A percentile compares a stretch with the other conserved stretches of the same genome.
Evolutionary conservation across 208 protist genomes (phyloP).

Genomic region (Plasmodiophora brassicae): DNA sequence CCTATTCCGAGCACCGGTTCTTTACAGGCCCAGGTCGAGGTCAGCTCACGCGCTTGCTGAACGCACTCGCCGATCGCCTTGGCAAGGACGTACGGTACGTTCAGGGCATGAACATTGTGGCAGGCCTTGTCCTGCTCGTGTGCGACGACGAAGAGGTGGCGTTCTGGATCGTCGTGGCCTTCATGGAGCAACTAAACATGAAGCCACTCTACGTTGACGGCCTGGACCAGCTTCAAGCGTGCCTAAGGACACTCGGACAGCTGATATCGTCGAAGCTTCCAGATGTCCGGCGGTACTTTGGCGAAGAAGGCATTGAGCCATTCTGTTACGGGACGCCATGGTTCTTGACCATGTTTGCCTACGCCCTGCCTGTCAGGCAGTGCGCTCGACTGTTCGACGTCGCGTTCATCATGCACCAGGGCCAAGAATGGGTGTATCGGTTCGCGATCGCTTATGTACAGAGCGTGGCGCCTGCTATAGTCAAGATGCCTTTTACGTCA

Average conservation of each 20-base stretch:
- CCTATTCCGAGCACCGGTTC: neutral
- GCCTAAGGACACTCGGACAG: neutral
- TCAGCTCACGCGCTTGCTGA: neutral
- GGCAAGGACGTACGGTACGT: slow-evolving; percentile 59
- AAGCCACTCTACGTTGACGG: neutral
- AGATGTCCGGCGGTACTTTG: neutral
- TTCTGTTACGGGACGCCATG: slow-evolving; percentile 23
- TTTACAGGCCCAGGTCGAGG: neutral
- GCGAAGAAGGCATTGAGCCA: neutral
- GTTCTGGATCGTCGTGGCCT: slow-evolving; percentile 58
- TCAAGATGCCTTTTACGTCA: neutral
- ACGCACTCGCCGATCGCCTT: neutral
- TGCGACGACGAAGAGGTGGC: slow-evolving; percentile 59
- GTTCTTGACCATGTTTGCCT: slow-evolving; percentile 13
- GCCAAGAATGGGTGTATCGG: neutral
- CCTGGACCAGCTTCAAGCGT: neutral
- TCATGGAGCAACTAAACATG: slow-evolving; percentile 41
- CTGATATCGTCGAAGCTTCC: neutral
- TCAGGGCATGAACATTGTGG: slow-evolving; percentile 66
- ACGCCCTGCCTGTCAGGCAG: neutral
- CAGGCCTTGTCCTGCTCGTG: slow-evolving; percentile 55
- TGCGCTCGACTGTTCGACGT: neutral
- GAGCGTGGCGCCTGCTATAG: neutral
- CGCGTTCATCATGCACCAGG: neutral
- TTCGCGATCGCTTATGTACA: neutral